Conservation (phyloP, 2,329 filamentous ascomycete species). For the Aspergillus thermomutatus region DNA sequence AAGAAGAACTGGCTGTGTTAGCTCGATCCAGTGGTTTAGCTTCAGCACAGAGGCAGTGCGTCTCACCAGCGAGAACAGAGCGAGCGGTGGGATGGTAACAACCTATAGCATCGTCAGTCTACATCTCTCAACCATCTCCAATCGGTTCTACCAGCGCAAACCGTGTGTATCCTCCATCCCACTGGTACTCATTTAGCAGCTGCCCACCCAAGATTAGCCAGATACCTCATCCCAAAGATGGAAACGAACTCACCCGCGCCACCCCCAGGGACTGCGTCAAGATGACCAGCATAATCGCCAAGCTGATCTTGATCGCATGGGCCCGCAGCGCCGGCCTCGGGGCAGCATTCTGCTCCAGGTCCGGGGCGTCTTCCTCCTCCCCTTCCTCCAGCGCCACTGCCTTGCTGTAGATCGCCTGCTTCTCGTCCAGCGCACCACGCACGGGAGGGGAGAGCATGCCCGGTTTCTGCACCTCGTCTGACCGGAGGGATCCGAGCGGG, state of each 20-base stretch:
- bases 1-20: constrained; percentile 41
- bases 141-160: constrained; percentile 10
- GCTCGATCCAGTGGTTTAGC: neutral
- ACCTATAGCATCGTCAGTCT: neutral
- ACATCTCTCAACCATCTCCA: neutral
- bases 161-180: constrained; percentile 10
- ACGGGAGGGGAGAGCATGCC: neutral
- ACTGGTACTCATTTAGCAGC: constrained; percentile 11
- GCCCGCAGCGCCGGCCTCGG: constrained; percentile 6
- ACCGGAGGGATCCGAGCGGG: constrained; percentile 2
- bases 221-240: neutral
- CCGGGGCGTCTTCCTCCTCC: constrained; percentile 5
- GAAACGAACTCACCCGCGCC: constrained; percentile 3
- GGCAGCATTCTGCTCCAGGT: constrained; percentile 8
- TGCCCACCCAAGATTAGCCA: neutral
- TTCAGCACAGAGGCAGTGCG: neutral
- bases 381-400: constrained; percentile 12
- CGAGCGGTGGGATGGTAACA: constrained; percentile 11
- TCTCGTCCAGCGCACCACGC: constrained; percentile 14
- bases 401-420: constrained; percentile 13
- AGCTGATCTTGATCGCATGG: constrained; percentile 12
- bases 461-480: neutral
- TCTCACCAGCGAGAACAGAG: constrained; percentile 12
- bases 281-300: constrained; percentile 15
- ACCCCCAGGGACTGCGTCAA: constrained; percentile 13